Evolutionary conservation across 495 filamentous ascomycete species (phyloP), one percentile per base, ranked within the genome.

Genomic region (Aspergillus saccharolyticus): DNA sequence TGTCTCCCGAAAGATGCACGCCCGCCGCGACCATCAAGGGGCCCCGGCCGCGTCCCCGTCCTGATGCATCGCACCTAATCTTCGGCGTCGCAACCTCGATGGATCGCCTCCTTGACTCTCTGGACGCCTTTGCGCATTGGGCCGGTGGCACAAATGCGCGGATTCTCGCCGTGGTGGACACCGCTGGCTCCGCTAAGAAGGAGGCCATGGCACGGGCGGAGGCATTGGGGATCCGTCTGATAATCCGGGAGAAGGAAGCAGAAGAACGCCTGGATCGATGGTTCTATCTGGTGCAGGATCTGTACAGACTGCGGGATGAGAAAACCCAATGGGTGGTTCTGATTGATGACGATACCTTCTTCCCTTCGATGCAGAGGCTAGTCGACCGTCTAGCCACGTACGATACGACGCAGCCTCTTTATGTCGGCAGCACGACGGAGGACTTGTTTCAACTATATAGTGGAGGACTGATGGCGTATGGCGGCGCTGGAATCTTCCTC

Each of bases 341-440:
- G 70, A 75, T 88, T 20, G 85, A 89, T 68, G 86, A 89, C 69
- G 86, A 89, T 65, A 88, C 86, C 5, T 87, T 87, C 64, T 84
- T 85, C 69, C 74, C 78, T 0, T 80, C 76, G 25, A 75, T 85
- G 68, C 58, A 60, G 18, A 68, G 69, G 21, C 68, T 86, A 2
- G 67, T 81, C 2, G 53, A 72, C 4, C 76, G 70, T 28, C 63
- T 86, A 1, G 58, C 45, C 8, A 52, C 62, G 20, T 81, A 82
- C 62, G 74, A 84, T 54, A 57, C 78, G 22, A 66, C 60, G 5
- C 63, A 75, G 43, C 71, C 71, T 19, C 71, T 76, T 58, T 85
- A 85, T 56, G 72, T 85, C 24, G 82, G 84, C 39, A 72, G 76
- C 44, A 65, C 84, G 17, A 80, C 81, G 14, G 82, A 84, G 63